Evolutionary conservation across 495 filamentous ascomycete genomes (phyloP), one percentile per base, ranked within the genome.

Genomic region (Geoglossum glabrum): DNA sequence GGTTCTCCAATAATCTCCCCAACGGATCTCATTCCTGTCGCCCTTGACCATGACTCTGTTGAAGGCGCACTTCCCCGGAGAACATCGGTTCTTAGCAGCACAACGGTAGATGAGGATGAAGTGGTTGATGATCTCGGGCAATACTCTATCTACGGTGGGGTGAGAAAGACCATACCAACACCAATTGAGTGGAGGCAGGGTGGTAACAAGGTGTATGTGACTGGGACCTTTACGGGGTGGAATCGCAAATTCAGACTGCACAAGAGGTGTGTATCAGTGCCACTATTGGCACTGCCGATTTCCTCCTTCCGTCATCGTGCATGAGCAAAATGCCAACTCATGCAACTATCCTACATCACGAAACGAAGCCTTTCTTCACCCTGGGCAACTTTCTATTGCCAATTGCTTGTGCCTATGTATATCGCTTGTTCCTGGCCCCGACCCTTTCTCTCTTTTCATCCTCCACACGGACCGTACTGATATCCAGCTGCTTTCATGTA

Each of bases 221-320:
- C 93, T 0, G 92, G 92, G 60, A 97, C 93, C 21, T 95, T 96
- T 65, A 90, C 90, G 57, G 82, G 86, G 64, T 98, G 92, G 92
- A 86, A 87, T 67, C 82, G 85, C 69, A 96, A 96, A 68, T 90
- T 84, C 62, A 79, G 82, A 55, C 71, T 98, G 65, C 80, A 86
- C 67, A 83, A 78, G 74, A 81, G 82, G 90, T 95, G 76, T 76
- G 82, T 78, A 19, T 33, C 38, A 15, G 49, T 45, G n/a, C 40
- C 40, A 45, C n/a, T 45, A 45, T 45, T 21, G 40, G 40, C 40
- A 19, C 40, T 13, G 3, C 40, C 40, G 13, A 31, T 52, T 13
- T 52, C 49, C 26, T 28, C 28, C 49, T 28, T 52, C 49, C 49
- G 49, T 52, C 49, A 52, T 52, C 49, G 28, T 31, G 49, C 49